Evolutionary conservation across 257 asterid species (phyloP).

Genomic region (Capsicum chinense): DNA sequence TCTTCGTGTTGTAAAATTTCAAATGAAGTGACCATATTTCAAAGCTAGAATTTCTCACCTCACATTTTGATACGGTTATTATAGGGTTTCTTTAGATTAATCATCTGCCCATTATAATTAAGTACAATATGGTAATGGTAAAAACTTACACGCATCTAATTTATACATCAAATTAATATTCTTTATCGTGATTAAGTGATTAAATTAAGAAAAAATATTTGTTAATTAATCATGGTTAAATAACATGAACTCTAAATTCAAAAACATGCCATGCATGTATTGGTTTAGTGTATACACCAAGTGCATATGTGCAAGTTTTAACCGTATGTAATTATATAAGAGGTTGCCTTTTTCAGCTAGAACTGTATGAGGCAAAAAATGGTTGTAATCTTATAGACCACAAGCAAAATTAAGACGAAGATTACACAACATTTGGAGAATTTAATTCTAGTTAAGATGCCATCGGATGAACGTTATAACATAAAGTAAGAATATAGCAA

Average conservation of each 20-base stretch:
- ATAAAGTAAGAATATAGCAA: constrained; percentile 26
- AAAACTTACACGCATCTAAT: too few species aligned
- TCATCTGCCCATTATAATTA: too few species aligned
- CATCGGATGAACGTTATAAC: neutral
- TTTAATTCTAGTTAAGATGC: neutral
- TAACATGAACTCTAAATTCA: too few species aligned
- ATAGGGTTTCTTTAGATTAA: neutral
- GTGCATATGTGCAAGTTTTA: too few species aligned
- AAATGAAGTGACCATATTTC: neutral
- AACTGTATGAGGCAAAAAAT: neutral
- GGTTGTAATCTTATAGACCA: neutral
- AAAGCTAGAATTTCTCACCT: neutral
- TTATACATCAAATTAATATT: too few species aligned
- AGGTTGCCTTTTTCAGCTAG: neutral
- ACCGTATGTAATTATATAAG: neutral
- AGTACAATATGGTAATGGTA: too few species aligned
- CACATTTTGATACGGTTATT: neutral
- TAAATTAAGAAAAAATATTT: too few species aligned
- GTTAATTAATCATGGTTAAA: too few species aligned
- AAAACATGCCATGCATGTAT: too few species aligned
- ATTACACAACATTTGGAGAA: neutral
- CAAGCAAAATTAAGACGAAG: neutral
- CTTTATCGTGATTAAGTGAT: too few species aligned
- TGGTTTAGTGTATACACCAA: too few species aligned
- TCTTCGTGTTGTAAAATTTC: neutral